Evolutionary conservation across 1,284 basidiomycete genomes (phyloP), one percentile per base, ranked within the genome.

Genomic region (Rugosomyces carneus): DNA sequence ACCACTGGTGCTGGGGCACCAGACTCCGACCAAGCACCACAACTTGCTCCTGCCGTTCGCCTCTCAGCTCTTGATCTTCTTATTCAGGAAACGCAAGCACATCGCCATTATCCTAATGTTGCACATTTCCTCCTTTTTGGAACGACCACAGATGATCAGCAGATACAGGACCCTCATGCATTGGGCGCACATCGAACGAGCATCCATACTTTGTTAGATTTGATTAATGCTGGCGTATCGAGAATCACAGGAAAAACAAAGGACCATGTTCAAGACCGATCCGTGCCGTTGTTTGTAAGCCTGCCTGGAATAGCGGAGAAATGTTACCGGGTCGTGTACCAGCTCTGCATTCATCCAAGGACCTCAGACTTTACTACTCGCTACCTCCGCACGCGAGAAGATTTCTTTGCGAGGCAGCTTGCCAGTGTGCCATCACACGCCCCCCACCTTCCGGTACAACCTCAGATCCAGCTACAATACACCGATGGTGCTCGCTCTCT

Each of bases 71-170:
- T 99, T 39, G 87, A 95, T 53, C 71, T 99, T 8, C 72, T 99
- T 48, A 78, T 93, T 35, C 80, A 80, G 44, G 89, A 88, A 51
- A 94, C 93, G 0, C 67, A 77, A n/a, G 61, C 66, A 0, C 73
- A 73, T 37, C 66, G 76, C 8, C 65, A 81, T 0, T 89, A 84
- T 48, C 92, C 94, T 11, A 97, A 95, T 57, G 61, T 97, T 27
- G 88, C 89, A 0, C 93, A 98, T 67, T 89, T 93, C 63, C 69
- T 99, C 7, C 76, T 99, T 5, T 90, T 94, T 60, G 89, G 84
- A 0, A 65, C 73, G 1, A 65, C 68, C 36, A 69, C 70, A 29
- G 65, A 65, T 37, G 71, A 79, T 38, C 72, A 75, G 51, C 76
- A 75, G 50, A 81, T 89, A 36, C 81, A 87, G 58, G 86, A 88